phyloP scores from a whole-genome alignment of 441 rosid species.

The Francoa sonchifolia region DNA sequence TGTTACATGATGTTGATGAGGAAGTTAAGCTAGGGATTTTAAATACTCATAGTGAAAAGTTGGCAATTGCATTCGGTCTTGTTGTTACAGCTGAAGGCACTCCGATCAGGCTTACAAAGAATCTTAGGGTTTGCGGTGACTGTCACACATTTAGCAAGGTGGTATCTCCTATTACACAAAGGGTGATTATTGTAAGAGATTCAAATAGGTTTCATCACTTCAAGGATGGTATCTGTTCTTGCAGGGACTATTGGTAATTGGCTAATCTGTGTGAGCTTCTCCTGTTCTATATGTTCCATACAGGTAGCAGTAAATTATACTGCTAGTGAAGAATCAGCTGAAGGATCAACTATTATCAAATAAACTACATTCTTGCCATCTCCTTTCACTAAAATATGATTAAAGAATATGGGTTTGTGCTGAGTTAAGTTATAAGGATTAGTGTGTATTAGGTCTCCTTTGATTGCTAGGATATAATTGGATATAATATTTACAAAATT shows the following conservation, averaged over 20 bases:
- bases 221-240: slow-evolving; percentile 33
- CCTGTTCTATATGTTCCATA: too few species aligned
- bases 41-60: slow-evolving; percentile 29
- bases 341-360: too few species aligned
- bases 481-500: too few species aligned
- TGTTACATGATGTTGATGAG: slow-evolving; percentile 34
- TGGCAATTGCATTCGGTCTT: slow-evolving; percentile 30
- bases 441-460: too few species aligned
- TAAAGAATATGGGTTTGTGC: too few species aligned
- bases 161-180: slow-evolving; percentile 21
- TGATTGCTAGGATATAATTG: too few species aligned
- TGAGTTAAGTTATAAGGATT: too few species aligned
- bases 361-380: too few species aligned
- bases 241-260: slow-evolving; percentile 35
- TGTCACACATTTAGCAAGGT: slow-evolving; percentile 33
- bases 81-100: slow-evolving; percentile 22
- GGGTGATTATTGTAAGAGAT: slow-evolving; percentile 30
- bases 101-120: slow-evolving; percentile 29
- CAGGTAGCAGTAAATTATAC: too few species aligned
- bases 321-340: too few species aligned
- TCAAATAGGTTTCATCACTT: slow-evolving; percentile 41
- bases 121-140: slow-evolving; percentile 33
- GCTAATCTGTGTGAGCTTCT: too few species aligned
- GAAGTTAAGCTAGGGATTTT: slow-evolving; percentile 28
- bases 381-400: too few species aligned